These are phyloP conservation scores for Debaryomyces castellii DNA, from an alignment of 805 yeast species.

Conservation along the genomic window DNA sequence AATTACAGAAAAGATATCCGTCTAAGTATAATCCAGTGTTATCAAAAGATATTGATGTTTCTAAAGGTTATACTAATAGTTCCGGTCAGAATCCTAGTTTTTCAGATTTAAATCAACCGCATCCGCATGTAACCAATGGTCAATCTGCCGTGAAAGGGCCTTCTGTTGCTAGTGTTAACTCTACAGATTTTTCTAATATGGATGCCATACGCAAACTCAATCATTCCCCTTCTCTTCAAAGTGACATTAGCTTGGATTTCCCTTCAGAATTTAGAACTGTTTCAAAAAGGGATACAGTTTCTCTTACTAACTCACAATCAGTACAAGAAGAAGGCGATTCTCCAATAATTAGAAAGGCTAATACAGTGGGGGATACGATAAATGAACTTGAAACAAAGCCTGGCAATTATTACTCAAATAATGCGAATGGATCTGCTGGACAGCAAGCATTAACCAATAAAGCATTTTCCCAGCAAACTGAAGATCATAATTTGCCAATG, in stretches of 20 bases:
- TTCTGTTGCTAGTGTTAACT: conserved; percentile 19
- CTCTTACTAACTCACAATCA: neutral
- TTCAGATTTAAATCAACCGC: neutral
- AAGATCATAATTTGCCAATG: neutral
- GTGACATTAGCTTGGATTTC: conserved; percentile 32
- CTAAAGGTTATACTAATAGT: neutral
- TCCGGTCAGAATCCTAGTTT: conserved; percentile 9
- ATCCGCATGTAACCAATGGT: conserved; percentile 7
- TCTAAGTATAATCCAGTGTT: conserved; percentile 1
- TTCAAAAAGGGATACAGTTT: conserved; percentile 4
- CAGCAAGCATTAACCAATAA: neutral
- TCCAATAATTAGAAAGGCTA: neutral
- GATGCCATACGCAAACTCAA: conserved; percentile 13
- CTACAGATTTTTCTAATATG: conserved; percentile 16
- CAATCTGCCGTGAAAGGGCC: conserved; percentile 17
- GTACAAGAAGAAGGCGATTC: neutral
- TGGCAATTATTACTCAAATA: neutral
- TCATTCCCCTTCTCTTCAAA: conserved; percentile 29
- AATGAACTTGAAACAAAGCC: neutral
- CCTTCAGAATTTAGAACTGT: conserved; percentile 25
- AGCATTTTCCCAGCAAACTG: neutral
- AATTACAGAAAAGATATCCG: neutral
- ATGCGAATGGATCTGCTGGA: neutral
- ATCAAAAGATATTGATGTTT: neutral
- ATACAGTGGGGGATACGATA: neutral